Evolutionary conservation across 495 filamentous ascomycete genomes (phyloP), one percentile per base, ranked within the genome.

Genomic region (Lophium mytilinum): DNA sequence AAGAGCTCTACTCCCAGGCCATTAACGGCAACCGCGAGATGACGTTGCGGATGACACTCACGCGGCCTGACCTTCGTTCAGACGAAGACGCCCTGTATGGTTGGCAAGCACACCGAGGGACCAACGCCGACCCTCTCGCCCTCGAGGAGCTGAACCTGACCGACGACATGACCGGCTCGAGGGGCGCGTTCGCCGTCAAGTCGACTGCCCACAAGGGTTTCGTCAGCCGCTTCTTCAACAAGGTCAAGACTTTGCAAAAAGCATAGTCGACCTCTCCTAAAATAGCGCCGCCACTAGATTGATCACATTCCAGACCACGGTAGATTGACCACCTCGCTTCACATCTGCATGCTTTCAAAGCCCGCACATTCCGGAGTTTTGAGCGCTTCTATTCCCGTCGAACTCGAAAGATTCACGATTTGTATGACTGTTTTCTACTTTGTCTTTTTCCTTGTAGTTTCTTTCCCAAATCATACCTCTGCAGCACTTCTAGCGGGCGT

Each of bases 31-130:
- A 79, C 39, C 83, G 91, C 15, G 91, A 96, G 70, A 96, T 96
- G 92, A 95, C 91, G 12, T 71, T 96, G 42, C 86, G 88, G 36
- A 94, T 96, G 89, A 96, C 92, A 6, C 78, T 96, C 50, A 96
- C 92, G 18, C 79, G 89, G 48, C 90, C 90, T 0, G 92, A 95
- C 66, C 78, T 96, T 51, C 81, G 88, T 41, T 82, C 81, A 1
- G 74, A 81, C 55, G 88, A 85, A 66, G 80, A 78, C 24, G 76
- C 79, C 62, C 73, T 80, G 36, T 86, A 80, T 59, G 75, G 83
- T 12, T 83, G 78, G 74, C 63, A 71, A 48, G 58, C 52, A 4
- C 41, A 57, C 7, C 39, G 43, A 50, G 52, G 50, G 7, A 42
- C 37, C 17, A 72, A 73, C 53, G 71, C 75, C 43, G 76, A 85